Evolutionary conservation across 2,329 filamentous ascomycete species (phyloP), one percentile per base, ranked within the genome.

Genomic region (Apiospora pterosperma): DNA sequence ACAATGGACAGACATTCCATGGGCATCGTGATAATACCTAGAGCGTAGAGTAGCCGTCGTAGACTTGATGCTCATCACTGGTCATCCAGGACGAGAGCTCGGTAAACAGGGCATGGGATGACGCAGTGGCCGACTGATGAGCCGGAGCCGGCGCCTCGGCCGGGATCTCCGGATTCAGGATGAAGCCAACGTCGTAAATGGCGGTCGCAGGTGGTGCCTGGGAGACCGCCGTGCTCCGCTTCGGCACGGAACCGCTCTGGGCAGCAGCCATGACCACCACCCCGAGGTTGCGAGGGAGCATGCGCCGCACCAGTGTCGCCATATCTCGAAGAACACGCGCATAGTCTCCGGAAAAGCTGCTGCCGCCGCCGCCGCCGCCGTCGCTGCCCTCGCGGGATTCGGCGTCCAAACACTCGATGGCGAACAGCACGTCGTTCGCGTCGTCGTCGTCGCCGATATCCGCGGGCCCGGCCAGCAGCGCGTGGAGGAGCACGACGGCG

Each of bases 401-500:
- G 28, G 72, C 70, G 21, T 79, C 74, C 62, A 84, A 81, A n/a
- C 77, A 73, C 12, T 76, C 71, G 59, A 79, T 76, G 52, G 79
- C 80, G 65, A 80, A 82, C 1, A 72, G 69, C 23, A 84, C 74
- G 44, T 79, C 77, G 3, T 58, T 71, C 55, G 66, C 65, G 62
- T 74, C 75, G 39, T 65, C 71, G 61, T 68, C 72, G 59, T 69
- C 67, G 12, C 74, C 67, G 36, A 76, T 73, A 25, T 75, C 71
- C 6, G 48, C 28, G 25, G 48, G 48, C 8, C 12, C 48, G 44
- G 76, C 76, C 3, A 82, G 73, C 28, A 84, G 75, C 65, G 80
- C 77, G 65, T 81, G 77, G 62, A 85, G 75, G 63, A 83, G 77
- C 36, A 85, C 75, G 21, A 83, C 76, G 41, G 83, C 76, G 63